Evolutionary conservation across 495 filamentous ascomycete genomes (phyloP).

Genomic region (Tuber aestivum): DNA sequence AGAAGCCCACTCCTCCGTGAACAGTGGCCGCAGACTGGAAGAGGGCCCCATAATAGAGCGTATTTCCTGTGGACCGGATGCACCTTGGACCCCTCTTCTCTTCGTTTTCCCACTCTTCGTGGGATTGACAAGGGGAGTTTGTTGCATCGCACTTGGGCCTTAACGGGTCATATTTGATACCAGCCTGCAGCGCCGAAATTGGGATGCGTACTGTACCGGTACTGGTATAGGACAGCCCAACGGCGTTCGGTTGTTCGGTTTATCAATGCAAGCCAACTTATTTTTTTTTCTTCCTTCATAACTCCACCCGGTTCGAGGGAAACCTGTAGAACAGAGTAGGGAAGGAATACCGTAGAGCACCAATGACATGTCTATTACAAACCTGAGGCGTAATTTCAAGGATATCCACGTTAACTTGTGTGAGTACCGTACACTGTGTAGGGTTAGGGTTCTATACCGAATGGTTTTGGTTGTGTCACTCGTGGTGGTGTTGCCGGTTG

Average conservation of each 20-base stretch:
- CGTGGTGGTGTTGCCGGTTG: not conserved
- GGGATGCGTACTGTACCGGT: not conserved
- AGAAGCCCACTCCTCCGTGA: not conserved
- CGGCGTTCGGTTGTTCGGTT: not conserved
- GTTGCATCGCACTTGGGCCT: not conserved
- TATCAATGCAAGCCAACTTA: not conserved
- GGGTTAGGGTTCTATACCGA: not conserved
- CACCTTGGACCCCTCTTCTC: not conserved
- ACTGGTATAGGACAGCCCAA: not conserved
- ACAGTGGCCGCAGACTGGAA: not conserved
- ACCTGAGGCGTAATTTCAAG: not conserved
- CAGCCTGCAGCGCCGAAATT: not conserved
- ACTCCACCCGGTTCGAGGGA: not conserved
- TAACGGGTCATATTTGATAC: constrained; percentile 4
- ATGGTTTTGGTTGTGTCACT: not conserved
- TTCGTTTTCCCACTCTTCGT: not conserved
- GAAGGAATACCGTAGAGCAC: not conserved
- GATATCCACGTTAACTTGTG: not conserved
- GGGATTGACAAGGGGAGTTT: not conserved
- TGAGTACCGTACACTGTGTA: not conserved
- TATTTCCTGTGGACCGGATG: not conserved
- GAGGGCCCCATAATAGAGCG: not conserved
- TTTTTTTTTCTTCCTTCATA: not conserved
- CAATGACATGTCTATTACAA: not conserved
- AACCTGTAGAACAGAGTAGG: not conserved